These are phyloP conservation scores for Nowakowskiella sp. DNA, from an alignment of 192 early-diverging fungal species.

Conservation along the genomic window DNA sequence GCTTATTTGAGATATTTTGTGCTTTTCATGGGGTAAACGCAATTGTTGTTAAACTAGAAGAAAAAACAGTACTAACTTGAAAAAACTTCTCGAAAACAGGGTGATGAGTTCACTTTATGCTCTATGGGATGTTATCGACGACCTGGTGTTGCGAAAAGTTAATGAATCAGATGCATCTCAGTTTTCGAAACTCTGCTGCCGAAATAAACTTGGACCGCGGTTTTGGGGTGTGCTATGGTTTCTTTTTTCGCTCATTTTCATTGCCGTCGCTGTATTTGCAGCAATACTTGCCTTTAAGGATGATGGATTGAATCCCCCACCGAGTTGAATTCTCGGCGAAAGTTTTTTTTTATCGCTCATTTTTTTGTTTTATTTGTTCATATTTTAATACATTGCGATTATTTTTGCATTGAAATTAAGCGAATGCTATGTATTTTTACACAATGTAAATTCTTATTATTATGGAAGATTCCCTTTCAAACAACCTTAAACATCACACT, in stretches of 20 bases:
- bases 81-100: conserved; percentile 29
- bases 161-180: conserved; percentile 89
- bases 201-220: conserved; percentile 64
- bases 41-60: conserved; percentile 1
- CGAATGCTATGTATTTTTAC: too few species aligned
- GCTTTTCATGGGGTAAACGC: conserved; percentile 78
- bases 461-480: too few species aligned
- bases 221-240: conserved; percentile 94
- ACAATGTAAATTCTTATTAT: too few species aligned
- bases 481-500: too few species aligned
- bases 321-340: too few species aligned
- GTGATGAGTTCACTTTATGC: conserved; percentile 91
- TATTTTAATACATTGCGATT: too few species aligned
- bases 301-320: too few species aligned
- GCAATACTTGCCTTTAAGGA: conserved; percentile 80
- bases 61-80: background rate
- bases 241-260: conserved; percentile 71
- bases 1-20: conserved; percentile 81
- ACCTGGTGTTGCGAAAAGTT: conserved; percentile 81
- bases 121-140: conserved; percentile 94
- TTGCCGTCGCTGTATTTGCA: conserved; percentile 66
- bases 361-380: too few species aligned
- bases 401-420: too few species aligned
- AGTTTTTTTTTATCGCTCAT: too few species aligned
- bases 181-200: conserved; percentile 51